These are phyloP conservation scores for Albugo laibachii DNA, from an alignment of 352 stramenopile species.

Conservation along the genomic window DNA sequence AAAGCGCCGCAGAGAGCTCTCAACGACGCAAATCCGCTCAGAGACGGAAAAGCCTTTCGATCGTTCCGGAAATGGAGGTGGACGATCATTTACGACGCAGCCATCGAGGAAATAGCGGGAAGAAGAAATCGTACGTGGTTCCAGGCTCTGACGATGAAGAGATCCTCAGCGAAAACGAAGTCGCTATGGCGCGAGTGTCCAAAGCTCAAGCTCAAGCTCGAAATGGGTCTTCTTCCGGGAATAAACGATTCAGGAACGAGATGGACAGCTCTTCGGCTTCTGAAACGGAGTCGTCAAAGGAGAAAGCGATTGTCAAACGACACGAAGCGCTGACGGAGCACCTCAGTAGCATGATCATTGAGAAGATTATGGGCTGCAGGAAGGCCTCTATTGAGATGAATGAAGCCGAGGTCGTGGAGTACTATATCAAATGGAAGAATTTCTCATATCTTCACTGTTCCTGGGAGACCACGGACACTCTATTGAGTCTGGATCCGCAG, in stretches of 20 bases:
- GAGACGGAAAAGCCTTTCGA: slow-evolving; percentile 3
- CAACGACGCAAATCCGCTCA: neutral
- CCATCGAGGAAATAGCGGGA: slow-evolving; percentile 37
- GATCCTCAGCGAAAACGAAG: slow-evolving; percentile 17
- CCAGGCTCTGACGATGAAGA: slow-evolving; percentile 67
- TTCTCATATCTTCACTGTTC: slow-evolving; percentile 79
- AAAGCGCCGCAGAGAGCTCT: neutral
- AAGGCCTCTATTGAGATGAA: slow-evolving; percentile 13
- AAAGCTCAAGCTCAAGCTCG: slow-evolving; percentile 13
- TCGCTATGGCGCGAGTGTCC: slow-evolving; percentile 7
- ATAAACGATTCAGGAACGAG: neutral
- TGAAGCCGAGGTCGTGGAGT: slow-evolving; percentile 28
- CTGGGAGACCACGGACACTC: slow-evolving; percentile 58
- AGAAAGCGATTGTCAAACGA: slow-evolving; percentile 8
- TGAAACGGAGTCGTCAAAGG: neutral
- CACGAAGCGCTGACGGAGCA: slow-evolving; percentile 3
- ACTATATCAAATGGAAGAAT: slow-evolving; percentile 82
- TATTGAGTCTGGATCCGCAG: slow-evolving; percentile 55
- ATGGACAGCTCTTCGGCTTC: neutral
- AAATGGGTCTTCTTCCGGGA: slow-evolving; percentile 1
- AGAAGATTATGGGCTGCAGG: slow-evolving; percentile 75
- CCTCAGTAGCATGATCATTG: slow-evolving; percentile 50
- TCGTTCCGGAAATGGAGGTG: slow-evolving; percentile 1
- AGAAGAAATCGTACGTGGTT: slow-evolving; percentile 57
- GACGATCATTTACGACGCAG: slow-evolving; percentile 26